Base-by-base conservation (phyloP, 495 filamentous ascomycete genomes). In the Bacidia gigantensis region DNA sequence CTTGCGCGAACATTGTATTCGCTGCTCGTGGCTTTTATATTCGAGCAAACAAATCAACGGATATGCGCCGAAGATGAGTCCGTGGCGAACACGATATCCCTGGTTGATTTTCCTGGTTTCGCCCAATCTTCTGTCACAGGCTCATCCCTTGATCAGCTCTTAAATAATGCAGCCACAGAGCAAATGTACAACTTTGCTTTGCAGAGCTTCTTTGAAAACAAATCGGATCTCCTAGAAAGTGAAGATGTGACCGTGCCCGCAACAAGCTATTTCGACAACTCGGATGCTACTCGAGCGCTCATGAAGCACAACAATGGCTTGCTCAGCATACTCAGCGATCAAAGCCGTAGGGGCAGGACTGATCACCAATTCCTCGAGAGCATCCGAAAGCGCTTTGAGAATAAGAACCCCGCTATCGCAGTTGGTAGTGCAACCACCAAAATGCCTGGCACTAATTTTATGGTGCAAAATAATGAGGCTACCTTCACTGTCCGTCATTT, bases 181-280 rank as follows among this genome's bases (percentile, higher is more conserved):
- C 84, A 81, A 0, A 69, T 96, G 12, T 95, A 95, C 72, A 87
- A 95, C 62, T 84, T 94, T 58, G 89, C 87, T 38, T 75, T 96
- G 35, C 89, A 94, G 60, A 92, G 82, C 59, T 98, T 98, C 71
- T 98, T 97, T 62, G 89, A 95, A 58, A 80, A 80, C 50, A 92
- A 87, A 63, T 87, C 87, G 0, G 89, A 96, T 56, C 75, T 92
- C 64, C 70, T 97, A 46, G 89, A 98, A 59, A 84, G 81, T 18
- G 92, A 98, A 67, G 92, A 96, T 61, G 84, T 97, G 7, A 75
- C 69, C 12, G 87, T 98, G 5, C 77, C 89, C 2, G 82, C 88
- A 0, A 95, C 90, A 0, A 92, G 86, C 69, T 98, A 96, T 63
- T 98, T 95, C 51, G 92, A 98, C 67, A 98, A 97, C 67, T 85